Evolutionary conservation across 1,284 basidiomycete genomes (phyloP), one percentile per base, ranked within the genome.

Genomic region (Cutaneotrichosporon arboriforme): DNA sequence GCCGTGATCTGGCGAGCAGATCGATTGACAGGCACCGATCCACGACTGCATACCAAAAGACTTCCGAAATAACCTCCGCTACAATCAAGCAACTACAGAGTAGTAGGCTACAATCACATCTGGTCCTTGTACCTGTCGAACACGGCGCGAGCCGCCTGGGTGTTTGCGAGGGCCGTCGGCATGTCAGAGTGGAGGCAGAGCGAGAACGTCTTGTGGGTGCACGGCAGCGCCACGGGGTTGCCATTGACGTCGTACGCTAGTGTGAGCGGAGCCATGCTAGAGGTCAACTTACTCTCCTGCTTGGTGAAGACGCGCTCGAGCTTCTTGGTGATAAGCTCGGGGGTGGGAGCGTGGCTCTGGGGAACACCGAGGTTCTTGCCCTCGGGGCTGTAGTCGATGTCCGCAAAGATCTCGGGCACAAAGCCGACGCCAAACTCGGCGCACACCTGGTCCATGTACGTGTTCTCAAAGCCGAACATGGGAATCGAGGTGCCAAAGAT

Each of bases 291-390:
- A 31, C 26, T 31, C 26, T 31, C 26, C 26, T 31, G 26, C 26
- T 31, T 31, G 26, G 26, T 80, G 68, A 87, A 84, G 63, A 83
- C 81, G 70, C 88, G 85, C 14, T 77, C 80, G 69, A 88, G 84
- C 66, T 88, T 88, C 57, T 79, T 79, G 75, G 84, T 83, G 54
- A 88, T 78, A 69, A 83, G 83, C 53, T 60, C 51, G 23, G 46
- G 22, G 8, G 52, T 56, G 21, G 41, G 40, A n/a, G 48, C 40
- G 36, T 57, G 49, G 42, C 49, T 53, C 21, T 63, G 63, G 17
- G 68, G 67, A 5, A 72, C 68, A 14, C 66, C 63, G 21, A 72
- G 52, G 2, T 70, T 58, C 12, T 55, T 59, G 21, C 64, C 68
- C 18, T 61, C 44, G 15, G 55, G 31, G 34, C 59, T 52, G 50